phyloP scores from a whole-genome alignment of 2,329 filamentous ascomycete genomes.

The Apiospora aurea region DNA sequence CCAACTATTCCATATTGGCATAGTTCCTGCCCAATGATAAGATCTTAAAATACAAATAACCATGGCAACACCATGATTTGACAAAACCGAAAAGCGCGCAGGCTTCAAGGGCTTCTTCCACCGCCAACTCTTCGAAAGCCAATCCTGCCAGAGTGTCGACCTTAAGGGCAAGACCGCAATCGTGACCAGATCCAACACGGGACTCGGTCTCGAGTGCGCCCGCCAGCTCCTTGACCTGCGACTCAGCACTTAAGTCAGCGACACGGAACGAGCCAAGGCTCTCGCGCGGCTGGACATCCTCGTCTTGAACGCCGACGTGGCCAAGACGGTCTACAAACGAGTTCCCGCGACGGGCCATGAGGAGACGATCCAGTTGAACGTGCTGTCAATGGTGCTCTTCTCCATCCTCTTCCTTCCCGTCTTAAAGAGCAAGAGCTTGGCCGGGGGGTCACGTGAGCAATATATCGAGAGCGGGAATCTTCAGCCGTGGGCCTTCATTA shows the following conservation, averaged over 20 bases:
- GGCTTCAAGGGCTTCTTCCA: not conserved
- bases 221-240: too few relatives aligned
- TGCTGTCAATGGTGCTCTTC: constrained; percentile 57
- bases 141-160: not conserved
- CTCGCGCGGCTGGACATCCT: constrained; percentile 48
- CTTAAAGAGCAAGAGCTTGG: constrained; percentile 29
- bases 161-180: constrained; percentile 32
- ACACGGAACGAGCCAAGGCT: too few relatives aligned
- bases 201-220: constrained; percentile 43
- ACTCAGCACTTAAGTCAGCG: too few relatives aligned
- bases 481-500: constrained; percentile 27
- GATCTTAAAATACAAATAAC: not conserved
- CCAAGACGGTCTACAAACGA: constrained; percentile 31
- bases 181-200: constrained; percentile 43
- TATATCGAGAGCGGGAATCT: constrained; percentile 31
- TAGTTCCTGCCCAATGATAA: not conserved
- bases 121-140: constrained; percentile 23
- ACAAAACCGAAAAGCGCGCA: not conserved
- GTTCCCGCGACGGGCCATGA: constrained; percentile 44
- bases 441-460: too few relatives aligned
- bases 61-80: not conserved
- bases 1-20: not conserved
- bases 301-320: constrained; percentile 44
- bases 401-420: constrained; percentile 54
- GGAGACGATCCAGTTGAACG: constrained; percentile 56